Base-by-base conservation (phyloP, 805 yeast species). In the Candida alai region DNA sequence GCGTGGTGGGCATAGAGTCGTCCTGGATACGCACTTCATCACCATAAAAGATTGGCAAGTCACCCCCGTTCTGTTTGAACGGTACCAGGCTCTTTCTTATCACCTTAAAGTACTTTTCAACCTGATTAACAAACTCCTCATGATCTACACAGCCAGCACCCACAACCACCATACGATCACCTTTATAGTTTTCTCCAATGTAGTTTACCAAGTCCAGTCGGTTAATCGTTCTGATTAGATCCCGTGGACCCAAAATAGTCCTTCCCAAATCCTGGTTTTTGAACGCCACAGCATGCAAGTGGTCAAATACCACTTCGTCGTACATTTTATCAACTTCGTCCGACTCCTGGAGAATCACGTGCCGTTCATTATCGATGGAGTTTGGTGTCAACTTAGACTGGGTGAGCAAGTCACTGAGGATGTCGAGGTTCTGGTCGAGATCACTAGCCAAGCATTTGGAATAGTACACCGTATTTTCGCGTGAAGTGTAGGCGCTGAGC, bases 311-410 rank as follows among this genome's bases (percentile, higher is more conserved):
- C 23, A 93, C 97, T 61, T 93, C 99, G 58, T 93, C 98, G 56
- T 87, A 86, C 95, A 87, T 88, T 66, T 89, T 90, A 61, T 90
- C 97, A 39, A 93, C 97, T 62, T 93, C 97, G 62, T 93, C 97
- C 48, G 93, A 77, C 65, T 93, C 99, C 59, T 97, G 84, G 40
- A 93, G 77, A 45, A 93, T 93, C 18, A 93, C 99, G 41, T 90
- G 95, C 50, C 97, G 79, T 64, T 93, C 99, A 51, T 90, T 84
- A 61, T 93, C 97, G 34, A 93, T 84, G 21, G 97, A 96, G 35
- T 68, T 54, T 37, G 77, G 78, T 36, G 87, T 96, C 35, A 93
- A 73, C 51, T 76, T 82, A 4, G 96, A 86, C 57, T 79, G 76
- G 11, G 96, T 90, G 44, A 94, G 69, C 46, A 93, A 84, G 57